Base-by-base conservation (phyloP, 1,284 basidiomycete genomes). In the Cerioporus squamosus region DNA sequence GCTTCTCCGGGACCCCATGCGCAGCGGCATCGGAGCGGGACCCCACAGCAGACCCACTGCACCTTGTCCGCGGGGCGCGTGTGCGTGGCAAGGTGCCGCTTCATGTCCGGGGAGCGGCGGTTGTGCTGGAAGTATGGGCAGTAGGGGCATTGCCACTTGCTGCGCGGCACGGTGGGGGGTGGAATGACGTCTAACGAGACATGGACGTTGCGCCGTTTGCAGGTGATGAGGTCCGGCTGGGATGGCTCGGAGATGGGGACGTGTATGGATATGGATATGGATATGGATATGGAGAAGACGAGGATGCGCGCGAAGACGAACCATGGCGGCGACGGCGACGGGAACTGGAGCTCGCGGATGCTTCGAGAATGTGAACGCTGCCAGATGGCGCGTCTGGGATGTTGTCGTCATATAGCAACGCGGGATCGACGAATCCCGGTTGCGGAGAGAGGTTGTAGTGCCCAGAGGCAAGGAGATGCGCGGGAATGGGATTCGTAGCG, bases 11-110 rank as follows among this genome's bases (percentile, higher is more conserved):
- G 24, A 57, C 24, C 3, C 55, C 55, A 5, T 12, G 18, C 42
- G 24, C 33, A 29, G 5, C 7, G 29, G 54, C 54, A 17, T 38
- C n/a, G 8, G 20, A 15, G 5, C 15, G 54, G 48, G 20, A 52
- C 44, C 14, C 55, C 55, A 15, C 44, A 52, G 44, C 49, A 52
- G 5, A 51, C 61, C 51, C 53, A 57, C 49, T 44, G 53, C 57
- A 67, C 70, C 22, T 66, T 72, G 15, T 70, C 67, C 23, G 64
- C 58, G 39, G 64, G 62, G 49, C 79, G 78, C 22, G 75, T 72
- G 59, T 86, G 84, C 0, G 83, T 83, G 33, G 70, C 72, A 36
- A 85, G 65, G 66, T 86, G 84, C 17, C 85, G 78, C 66, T 77
- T 78, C 65, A 82, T 80, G 61, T 85, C 85, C 12, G 82, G 82